These are phyloP conservation scores for Aspergillus nidulans DNA, from an alignment of 495 filamentous ascomycete genomes.

Conservation along the genomic window DNA sequence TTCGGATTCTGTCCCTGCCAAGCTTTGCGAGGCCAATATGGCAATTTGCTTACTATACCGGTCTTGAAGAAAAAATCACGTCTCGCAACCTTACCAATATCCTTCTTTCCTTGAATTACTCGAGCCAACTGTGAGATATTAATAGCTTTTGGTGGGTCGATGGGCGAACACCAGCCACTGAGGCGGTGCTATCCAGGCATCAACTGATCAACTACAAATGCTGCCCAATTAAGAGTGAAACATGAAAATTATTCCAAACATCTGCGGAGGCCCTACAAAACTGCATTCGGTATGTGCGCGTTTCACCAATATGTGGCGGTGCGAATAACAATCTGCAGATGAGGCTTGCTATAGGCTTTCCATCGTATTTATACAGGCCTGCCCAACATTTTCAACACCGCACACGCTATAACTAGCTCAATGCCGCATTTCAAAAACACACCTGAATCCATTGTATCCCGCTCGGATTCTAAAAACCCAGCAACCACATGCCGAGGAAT, in stretches of 20 bases:
- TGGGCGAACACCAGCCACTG: constrained; percentile 21
- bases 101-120: background rate
- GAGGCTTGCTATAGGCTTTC: background rate
- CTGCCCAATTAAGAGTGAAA: constrained; percentile 1
- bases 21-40: background rate
- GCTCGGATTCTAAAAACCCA: constrained; percentile 79
- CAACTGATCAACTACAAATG: constrained; percentile 6
- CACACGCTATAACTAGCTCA: constrained; percentile 7
- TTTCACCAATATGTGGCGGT: constrained; percentile 1
- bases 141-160: constrained; percentile 9
- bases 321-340: background rate
- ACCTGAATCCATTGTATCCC: constrained; percentile 72
- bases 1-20: background rate
- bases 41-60: background rate
- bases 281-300: background rate
- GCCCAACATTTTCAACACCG: background rate
- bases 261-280: background rate
- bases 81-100: background rate
- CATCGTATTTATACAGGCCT: background rate
- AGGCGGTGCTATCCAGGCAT: constrained; percentile 23
- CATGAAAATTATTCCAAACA: background rate
- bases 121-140: background rate
- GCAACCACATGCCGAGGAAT: constrained; percentile 83
- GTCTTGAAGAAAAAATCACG: background rate
- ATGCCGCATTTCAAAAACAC: constrained; percentile 82